These are phyloP conservation scores for Neurospora sublineolata DNA, from an alignment of 495 filamentous ascomycete genomes.

Conservation along the genomic window DNA sequence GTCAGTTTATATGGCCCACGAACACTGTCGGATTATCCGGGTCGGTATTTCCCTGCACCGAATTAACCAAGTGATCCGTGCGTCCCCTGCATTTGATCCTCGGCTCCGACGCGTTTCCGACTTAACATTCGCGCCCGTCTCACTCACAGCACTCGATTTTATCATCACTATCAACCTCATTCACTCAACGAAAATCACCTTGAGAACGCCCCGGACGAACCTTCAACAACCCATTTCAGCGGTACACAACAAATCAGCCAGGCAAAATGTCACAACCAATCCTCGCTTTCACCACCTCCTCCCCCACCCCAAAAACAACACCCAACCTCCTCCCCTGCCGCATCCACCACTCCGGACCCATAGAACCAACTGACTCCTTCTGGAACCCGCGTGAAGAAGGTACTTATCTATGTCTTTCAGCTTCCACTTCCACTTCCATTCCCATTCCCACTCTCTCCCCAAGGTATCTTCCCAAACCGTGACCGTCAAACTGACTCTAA, in stretches of 20 bases:
- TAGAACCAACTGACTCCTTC: conserved; percentile 53
- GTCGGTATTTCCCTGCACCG: not conserved
- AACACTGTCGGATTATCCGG: too few species aligned
- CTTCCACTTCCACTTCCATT: too few species aligned
- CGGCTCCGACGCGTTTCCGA: not conserved
- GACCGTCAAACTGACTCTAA: not conserved
- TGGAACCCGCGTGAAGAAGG: conserved; percentile 50
- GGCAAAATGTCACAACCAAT: conserved; percentile 20
- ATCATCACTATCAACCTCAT: not conserved
- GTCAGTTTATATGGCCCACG: too few species aligned
- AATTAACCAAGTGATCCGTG: not conserved
- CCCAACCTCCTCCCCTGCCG: conserved; percentile 79
- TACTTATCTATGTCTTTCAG: not conserved
- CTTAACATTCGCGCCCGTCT: not conserved
- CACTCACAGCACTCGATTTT: not conserved
- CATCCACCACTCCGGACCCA: conserved; percentile 66
- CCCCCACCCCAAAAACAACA: conserved; percentile 31
- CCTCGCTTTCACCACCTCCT: conserved; percentile 8
- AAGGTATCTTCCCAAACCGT: too few species aligned
- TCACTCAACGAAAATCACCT: not conserved
- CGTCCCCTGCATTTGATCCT: not conserved
- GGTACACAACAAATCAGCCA: not conserved
- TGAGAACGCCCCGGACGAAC: too few species aligned
- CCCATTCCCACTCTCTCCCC: too few species aligned
- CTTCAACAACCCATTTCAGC: too few species aligned